Conservation (phyloP, 164 flowering plant genomes). For the Stephania yunnanensis region DNA sequence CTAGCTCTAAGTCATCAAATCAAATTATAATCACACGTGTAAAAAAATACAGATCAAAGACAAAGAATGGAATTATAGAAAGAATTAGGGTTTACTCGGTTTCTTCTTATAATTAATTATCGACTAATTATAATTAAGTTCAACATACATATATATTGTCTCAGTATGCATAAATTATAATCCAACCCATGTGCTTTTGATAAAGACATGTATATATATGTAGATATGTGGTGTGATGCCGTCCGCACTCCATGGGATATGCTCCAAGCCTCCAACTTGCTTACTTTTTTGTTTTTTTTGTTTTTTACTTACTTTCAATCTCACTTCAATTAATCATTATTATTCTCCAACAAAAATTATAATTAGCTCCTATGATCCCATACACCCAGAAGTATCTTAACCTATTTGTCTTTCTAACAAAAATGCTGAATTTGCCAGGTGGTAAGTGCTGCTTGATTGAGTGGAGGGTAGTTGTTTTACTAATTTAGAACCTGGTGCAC, state of each 20-base stretch:
- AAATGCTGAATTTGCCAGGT: too few species aligned
- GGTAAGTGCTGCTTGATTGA: too few species aligned
- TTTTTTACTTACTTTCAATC: not conserved
- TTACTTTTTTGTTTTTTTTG: too few species aligned
- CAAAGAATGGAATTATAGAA: not conserved
- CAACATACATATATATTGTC: not conserved
- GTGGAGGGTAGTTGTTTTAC: not conserved
- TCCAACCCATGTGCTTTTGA: constrained; percentile 5
- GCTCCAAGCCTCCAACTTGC: not conserved
- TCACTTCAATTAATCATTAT: not conserved
- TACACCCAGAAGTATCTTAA: not conserved
- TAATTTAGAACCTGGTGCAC: not conserved
- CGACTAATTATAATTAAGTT: not conserved
- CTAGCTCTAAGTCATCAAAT: not conserved
- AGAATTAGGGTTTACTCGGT: constrained; percentile 2
- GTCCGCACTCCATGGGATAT: not conserved
- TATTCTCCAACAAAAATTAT: not conserved
- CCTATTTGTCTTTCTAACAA: not conserved
- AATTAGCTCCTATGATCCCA: not conserved
- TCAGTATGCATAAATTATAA: not conserved
- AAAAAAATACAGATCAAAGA: not conserved
- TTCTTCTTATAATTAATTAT: not conserved
- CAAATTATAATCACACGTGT: not conserved
- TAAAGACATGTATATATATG: not conserved
- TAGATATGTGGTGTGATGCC: not conserved